These are phyloP conservation scores for Crucibulum laeve DNA, from an alignment of 768 basidiomycete genomes.

Conservation along the genomic window DNA sequence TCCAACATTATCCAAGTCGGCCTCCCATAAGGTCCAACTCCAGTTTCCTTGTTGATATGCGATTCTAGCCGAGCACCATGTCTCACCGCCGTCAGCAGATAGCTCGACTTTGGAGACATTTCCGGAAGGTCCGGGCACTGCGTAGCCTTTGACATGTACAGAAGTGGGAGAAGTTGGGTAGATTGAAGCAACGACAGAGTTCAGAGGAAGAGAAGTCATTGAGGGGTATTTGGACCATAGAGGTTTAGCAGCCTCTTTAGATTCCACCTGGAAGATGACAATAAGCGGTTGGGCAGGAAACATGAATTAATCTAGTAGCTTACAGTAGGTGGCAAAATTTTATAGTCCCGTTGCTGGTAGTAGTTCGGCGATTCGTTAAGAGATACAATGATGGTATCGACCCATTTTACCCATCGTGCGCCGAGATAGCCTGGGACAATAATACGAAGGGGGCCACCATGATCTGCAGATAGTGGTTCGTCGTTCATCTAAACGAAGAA, in stretches of 20 bases:
- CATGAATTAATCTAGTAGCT: conserved; percentile 10
- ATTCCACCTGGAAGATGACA: conserved; percentile 31
- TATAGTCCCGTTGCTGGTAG: conserved; percentile 73
- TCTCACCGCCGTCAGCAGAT: conserved; percentile 43
- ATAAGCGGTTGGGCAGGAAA: not conserved
- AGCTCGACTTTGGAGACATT: conserved; percentile 48
- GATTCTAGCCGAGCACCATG: conserved; percentile 48
- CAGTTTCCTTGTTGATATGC: conserved; percentile 60
- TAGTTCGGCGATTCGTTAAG: conserved; percentile 57
- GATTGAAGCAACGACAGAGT: conserved; percentile 54
- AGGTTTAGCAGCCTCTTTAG: conserved; percentile 36
- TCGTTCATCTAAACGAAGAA: conserved; percentile 57
- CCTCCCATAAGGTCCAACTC: conserved; percentile 77
- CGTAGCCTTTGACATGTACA: conserved; percentile 52
- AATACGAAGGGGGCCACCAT: conserved; percentile 64
- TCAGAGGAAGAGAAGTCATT: conserved; percentile 56
- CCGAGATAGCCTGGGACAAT: conserved; percentile 66
- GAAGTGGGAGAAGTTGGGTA: conserved; percentile 23
- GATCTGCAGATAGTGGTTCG: conserved; percentile 50
- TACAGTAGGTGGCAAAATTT: conserved; percentile 50
- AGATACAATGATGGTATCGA: conserved; percentile 55
- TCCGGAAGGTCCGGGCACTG: conserved; percentile 39
- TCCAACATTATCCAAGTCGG: conserved; percentile 29
- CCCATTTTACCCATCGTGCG: conserved; percentile 77
- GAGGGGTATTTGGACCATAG: conserved; percentile 54